Evolutionary conservation across 768 basidiomycete genomes (phyloP).

Genomic region (Collybiopsis confluens): DNA sequence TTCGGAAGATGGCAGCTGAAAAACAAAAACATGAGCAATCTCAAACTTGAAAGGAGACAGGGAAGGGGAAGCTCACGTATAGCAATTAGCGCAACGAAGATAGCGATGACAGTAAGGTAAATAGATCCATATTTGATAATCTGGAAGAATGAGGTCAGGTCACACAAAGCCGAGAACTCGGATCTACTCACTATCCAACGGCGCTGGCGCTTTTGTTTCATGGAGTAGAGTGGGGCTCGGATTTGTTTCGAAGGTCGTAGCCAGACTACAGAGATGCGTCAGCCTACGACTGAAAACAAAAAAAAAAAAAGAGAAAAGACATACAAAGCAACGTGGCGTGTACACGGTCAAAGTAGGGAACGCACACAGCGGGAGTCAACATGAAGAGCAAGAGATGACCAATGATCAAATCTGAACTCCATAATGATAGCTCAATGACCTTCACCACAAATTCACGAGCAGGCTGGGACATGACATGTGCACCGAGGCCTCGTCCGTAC

Average conservation of each 20-base stretch:
- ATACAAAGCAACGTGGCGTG: conserved; percentile 90
- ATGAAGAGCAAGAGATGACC: conserved; percentile 88
- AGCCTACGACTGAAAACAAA: neutral
- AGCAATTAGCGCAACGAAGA: conserved; percentile 74
- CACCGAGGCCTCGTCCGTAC: conserved; percentile 92
- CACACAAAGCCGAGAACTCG: neutral
- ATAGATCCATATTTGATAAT: conserved; percentile 81
- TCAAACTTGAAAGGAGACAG: conserved; percentile 1
- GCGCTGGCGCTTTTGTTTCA: conserved; percentile 86
- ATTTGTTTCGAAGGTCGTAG: conserved; percentile 92
- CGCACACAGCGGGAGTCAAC: conserved; percentile 79
- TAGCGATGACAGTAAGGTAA: conserved; percentile 62
- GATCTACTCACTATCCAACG: conserved; percentile 73
- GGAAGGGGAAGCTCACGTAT: conserved; percentile 52
- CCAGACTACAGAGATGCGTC: conserved; percentile 62
- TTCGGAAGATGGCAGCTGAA: conserved; percentile 59
- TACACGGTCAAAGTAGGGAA: conserved; percentile 88
- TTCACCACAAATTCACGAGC: conserved; percentile 97
- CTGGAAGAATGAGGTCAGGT: conserved; percentile 30
- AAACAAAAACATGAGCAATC: conserved; percentile 8
- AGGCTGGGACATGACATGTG: conserved; percentile 94
- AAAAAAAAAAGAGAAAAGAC: conserved; percentile 24
- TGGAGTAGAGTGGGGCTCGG: conserved; percentile 83
- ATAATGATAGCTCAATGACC: conserved; percentile 92
- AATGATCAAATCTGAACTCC: conserved; percentile 91